A percentile compares a stretch with the other conserved stretches of the same genome.
Evolutionary conservation across 148 eudicot species (phyloP).

Genomic region (Rhododendron kiyosumense): DNA sequence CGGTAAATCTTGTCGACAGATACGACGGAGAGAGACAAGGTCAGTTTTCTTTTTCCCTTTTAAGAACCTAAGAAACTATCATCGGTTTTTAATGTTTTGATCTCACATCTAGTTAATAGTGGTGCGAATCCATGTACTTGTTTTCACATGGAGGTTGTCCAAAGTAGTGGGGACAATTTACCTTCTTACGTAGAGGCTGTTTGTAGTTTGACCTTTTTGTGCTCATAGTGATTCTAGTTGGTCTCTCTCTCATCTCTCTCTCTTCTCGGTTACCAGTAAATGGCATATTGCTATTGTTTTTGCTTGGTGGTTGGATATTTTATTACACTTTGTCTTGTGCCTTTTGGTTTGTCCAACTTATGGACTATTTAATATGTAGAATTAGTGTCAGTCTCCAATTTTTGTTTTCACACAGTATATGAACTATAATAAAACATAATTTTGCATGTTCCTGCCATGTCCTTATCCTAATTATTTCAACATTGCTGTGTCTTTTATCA

Average conservation of each 20-base stretch:
- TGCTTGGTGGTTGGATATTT: neutral
- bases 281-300: neutral
- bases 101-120: neutral
- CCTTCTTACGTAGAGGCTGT: neutral
- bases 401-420: neutral
- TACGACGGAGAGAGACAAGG: slow-evolving; percentile 48
- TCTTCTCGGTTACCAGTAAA: neutral
- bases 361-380: neutral
- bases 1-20: slow-evolving; percentile 84
- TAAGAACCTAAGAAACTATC: neutral
- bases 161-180: neutral
- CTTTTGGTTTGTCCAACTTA: neutral
- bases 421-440: neutral
- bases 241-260: neutral
- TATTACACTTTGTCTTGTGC: neutral
- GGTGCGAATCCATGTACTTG: neutral
- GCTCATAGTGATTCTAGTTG: neutral
- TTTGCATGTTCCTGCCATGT: neutral
- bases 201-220: neutral
- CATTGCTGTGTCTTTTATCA: neutral
- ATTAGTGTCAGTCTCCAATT: neutral
- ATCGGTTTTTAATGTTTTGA: neutral
- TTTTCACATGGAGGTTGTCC: neutral
- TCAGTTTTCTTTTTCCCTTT: slow-evolving; percentile 14
- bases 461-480: neutral